Conservation (phyloP, 305 asterid species). For the Solanum chacoense region DNA sequence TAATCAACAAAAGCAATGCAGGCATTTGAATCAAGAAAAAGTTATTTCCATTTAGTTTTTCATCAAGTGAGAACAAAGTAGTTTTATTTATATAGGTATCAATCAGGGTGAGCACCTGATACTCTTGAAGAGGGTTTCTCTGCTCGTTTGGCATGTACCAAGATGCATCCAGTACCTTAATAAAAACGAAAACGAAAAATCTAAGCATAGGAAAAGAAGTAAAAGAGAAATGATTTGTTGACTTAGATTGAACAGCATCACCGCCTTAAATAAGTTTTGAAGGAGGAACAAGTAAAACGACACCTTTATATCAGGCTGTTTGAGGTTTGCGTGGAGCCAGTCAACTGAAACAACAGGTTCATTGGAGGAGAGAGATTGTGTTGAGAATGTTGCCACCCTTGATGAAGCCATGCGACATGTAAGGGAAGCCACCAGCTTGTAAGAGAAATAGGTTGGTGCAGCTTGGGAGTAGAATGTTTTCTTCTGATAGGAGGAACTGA, state of each 20-base stretch:
- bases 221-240: neutral
- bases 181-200: neutral
- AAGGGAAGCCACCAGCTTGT: constrained; percentile 18
- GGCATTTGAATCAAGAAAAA: neutral
- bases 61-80: neutral
- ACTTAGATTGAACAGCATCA: neutral
- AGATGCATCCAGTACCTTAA: constrained; percentile 87
- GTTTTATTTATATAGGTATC: neutral
- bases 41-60: neutral
- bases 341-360: constrained; percentile 90
- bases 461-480: constrained; percentile 26
- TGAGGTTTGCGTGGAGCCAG: constrained; percentile 82
- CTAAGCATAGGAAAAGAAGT: neutral
- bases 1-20: neutral
- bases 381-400: constrained; percentile 37
- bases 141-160: constrained; percentile 98
- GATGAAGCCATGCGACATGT: constrained; percentile 45
- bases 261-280: neutral
- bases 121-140: constrained; percentile 92
- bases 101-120: constrained; percentile 47
- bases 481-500: constrained; percentile 31
- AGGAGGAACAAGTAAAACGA: neutral
- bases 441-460: constrained; percentile 25
- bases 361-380: constrained; percentile 31
- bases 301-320: constrained; percentile 75